Evolutionary conservation across 139 green algal species (phyloP).

Genomic region (Astrephomene gubernaculifera): DNA sequence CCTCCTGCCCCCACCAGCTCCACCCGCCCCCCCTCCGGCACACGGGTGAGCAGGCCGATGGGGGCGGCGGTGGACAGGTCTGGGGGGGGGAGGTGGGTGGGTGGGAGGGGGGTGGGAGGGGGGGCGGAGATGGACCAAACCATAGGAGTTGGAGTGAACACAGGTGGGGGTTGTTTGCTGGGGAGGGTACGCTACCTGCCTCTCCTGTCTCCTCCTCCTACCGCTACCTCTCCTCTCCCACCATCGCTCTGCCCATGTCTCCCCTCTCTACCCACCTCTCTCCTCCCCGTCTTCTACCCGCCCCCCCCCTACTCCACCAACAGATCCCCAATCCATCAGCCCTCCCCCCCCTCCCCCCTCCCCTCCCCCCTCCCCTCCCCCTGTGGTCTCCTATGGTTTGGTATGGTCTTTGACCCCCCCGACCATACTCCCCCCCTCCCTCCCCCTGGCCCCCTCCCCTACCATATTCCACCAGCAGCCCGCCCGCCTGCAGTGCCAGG

Average conservation of each 20-base stretch:
- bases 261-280: too few species aligned
- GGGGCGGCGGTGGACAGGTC: slow-evolving; percentile 63
- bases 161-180: neutral
- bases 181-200: neutral
- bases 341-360: too few species aligned
- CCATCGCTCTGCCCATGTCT: too few species aligned
- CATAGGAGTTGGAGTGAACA: neutral
- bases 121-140: neutral
- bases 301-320: too few species aligned
- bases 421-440: neutral
- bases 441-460: neutral
- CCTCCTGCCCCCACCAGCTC: slow-evolving; percentile 46
- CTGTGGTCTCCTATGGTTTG: neutral
- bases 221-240: too few species aligned
- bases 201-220: too few species aligned
- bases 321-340: too few species aligned
- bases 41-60: slow-evolving; percentile 68
- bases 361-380: too few species aligned
- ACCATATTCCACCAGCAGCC: slow-evolving; percentile 44
- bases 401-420: neutral
- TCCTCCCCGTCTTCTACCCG: neutral
- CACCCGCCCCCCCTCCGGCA: slow-evolving; percentile 52
- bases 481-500: slow-evolving; percentile 69
- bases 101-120: neutral
- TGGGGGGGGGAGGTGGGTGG: neutral